Evolutionary conservation across 1,139 yeast species (phyloP), one percentile per base, ranked within the genome.

Genomic region (Hansenula anomala): DNA sequence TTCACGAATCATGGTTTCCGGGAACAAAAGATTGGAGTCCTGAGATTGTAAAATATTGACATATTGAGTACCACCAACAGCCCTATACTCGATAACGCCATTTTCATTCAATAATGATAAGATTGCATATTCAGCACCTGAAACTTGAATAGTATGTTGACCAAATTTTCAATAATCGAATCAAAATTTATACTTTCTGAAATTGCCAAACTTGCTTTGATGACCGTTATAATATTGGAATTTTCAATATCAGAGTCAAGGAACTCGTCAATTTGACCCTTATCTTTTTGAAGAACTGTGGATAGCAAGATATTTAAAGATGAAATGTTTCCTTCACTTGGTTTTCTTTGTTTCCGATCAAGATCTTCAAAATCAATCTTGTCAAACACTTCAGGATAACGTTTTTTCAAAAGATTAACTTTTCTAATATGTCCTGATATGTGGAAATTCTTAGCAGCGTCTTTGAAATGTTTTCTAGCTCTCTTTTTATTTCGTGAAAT

Each of bases 61-160:
- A 23, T 66, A 67, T 42, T 60, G 63, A 4, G 63, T 49, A 2
- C 73, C 61, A 3, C 73, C 75, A 26, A 73, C 63, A 1, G 78
- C 75, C 32, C 61, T 69, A 30, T 34, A 42, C 18, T 74, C 61
- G 35, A 59, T 55, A 2, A 58, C 52, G 3, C 68, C 75, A 15
- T 56, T 61, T 17, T 59, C 58, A 11, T 64, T 66, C 25, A 60
- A 49, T 15, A 71, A 54, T 4, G 71, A 63, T 26, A 73, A 66
- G 2, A 66, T 72, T 4, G 77, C 75, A 50, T 69, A 63, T 34
- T 70, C 75, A 2, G 71, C 75, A 5, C 63, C 70, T 3, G 72
- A 54, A 32, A 71, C 66, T 36, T 55, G 47, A 29, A 73, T 61
- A 2, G 73, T 61, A 42, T 71, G 68, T 66, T 63, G 2, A 74